A percentile compares a stretch with the other conserved stretches of the same genome.
Evolutionary conservation across 768 basidiomycete species (phyloP).

Genomic region (Amanita fuliginea): DNA sequence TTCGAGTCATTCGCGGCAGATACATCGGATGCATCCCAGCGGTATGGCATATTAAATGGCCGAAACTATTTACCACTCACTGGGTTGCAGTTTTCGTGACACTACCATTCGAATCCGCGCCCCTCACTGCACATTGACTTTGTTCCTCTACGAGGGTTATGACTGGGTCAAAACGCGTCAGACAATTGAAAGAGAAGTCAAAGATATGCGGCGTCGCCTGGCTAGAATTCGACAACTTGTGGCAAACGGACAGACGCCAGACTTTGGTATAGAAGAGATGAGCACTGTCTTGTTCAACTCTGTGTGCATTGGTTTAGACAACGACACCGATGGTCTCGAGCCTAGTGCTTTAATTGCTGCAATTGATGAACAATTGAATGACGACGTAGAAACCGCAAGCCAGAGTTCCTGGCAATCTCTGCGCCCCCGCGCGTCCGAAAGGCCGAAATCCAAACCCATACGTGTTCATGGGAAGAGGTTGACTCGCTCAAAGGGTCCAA

Average conservation of each 20-base stretch:
- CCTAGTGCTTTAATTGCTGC: conserved; percentile 74
- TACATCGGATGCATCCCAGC: conserved; percentile 26
- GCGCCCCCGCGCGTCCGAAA: conserved; percentile 36
- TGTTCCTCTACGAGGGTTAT: conserved; percentile 87
- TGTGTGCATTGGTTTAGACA: conserved; percentile 83
- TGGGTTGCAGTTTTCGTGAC: conserved; percentile 26
- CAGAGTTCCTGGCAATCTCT: conserved; percentile 90
- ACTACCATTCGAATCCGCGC: conserved; percentile 44
- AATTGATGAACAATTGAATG: conserved; percentile 83
- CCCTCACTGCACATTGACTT: conserved; percentile 46
- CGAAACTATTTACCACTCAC: conserved; percentile 2
- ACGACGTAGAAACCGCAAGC: conserved; percentile 61
- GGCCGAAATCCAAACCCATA: conserved; percentile 24
- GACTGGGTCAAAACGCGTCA: conserved; percentile 86
- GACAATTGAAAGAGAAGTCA: conserved; percentile 80
- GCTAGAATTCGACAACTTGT: conserved; percentile 88
- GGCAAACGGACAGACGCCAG: conserved; percentile 79
- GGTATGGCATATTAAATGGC: conserved; percentile 27
- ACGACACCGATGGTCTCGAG: conserved; percentile 65
- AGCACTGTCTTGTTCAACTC: conserved; percentile 86
- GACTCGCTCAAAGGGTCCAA: conserved; percentile 63
- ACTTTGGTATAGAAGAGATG: conserved; percentile 62
- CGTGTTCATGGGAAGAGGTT: conserved; percentile 49
- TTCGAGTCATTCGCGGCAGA: conserved; percentile 59
- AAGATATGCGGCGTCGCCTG: conserved; percentile 76